Conservation (phyloP, 768 basidiomycete species). For the Boletus rubescentipes region DNA sequence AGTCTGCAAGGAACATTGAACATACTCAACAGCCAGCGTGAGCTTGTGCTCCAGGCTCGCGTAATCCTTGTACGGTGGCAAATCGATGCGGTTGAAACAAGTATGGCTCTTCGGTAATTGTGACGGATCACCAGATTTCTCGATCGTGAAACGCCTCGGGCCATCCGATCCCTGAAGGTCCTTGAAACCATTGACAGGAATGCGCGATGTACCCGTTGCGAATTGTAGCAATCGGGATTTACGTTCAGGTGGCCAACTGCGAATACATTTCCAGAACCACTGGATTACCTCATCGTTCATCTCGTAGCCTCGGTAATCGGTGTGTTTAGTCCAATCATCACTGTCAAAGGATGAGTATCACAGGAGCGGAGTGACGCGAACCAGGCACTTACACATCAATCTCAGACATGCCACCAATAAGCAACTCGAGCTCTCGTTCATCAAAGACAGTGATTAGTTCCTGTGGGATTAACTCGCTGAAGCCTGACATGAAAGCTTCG, state of each 20-base stretch:
- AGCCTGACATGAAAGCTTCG: slow-evolving; percentile 99
- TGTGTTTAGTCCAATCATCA: slow-evolving; percentile 99
- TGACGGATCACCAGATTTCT: slow-evolving; percentile 95
- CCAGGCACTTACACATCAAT: slow-evolving; percentile 82
- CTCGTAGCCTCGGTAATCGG: slow-evolving; percentile 96
- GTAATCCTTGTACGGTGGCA: slow-evolving; percentile 98
- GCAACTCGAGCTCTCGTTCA: slow-evolving; percentile 92
- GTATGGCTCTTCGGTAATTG: slow-evolving; percentile 96
- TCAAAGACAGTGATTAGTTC: slow-evolving; percentile 98
- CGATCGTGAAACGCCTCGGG: slow-evolving; percentile 95
- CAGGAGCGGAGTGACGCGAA: not conserved
- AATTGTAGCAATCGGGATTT: slow-evolving; percentile 96
- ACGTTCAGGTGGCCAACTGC: slow-evolving; percentile 96
- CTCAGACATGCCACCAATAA: slow-evolving; percentile 99
- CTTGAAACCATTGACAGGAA: slow-evolving; percentile 98
- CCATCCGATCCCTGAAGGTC: slow-evolving; percentile 98
- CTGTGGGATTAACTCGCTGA: slow-evolving; percentile 98
- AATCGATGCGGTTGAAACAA: slow-evolving; percentile 95
- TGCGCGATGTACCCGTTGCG: slow-evolving; percentile 94
- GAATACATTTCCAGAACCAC: slow-evolving; percentile 99
- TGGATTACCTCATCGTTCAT: slow-evolving; percentile 95
- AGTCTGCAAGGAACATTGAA: slow-evolving; percentile 21
- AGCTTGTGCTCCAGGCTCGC: slow-evolving; percentile 93
- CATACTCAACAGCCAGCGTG: slow-evolving; percentile 90
- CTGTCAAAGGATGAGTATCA: slow-evolving; percentile 34